Percentiles rank a stretch among this genome's conserved stretches.
Evolutionary conservation across 2,329 filamentous ascomycete species (phyloP).

Genomic region (Mycosphaerella arachidis): DNA sequence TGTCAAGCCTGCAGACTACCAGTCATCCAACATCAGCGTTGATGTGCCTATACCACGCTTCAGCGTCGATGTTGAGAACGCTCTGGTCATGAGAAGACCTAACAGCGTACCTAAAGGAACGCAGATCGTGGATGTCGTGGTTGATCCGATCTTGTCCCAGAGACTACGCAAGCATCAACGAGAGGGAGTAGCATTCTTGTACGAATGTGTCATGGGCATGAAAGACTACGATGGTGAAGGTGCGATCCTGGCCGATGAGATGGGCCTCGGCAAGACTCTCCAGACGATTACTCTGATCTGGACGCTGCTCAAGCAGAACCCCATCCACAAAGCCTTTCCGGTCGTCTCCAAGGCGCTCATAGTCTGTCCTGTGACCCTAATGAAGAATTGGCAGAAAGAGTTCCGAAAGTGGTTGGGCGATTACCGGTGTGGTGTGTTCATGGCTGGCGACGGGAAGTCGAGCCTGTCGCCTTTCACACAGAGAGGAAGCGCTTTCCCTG

Average conservation of each 20-base stretch:
- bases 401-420: conserved; percentile 70
- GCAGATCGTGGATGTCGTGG: conserved; percentile 66
- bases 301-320: conserved; percentile 69
- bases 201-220: conserved; percentile 73
- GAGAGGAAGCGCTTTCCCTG: conserved; percentile 60
- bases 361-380: conserved; percentile 67
- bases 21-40: conserved; percentile 40
- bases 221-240: conserved; percentile 61
- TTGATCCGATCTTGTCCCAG: conserved; percentile 62
- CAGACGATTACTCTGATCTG: conserved; percentile 68
- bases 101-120: conserved; percentile 53
- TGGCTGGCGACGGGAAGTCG: conserved; percentile 57
- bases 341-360: conserved; percentile 68
- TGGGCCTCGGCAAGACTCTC: conserved; percentile 70
- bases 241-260: conserved; percentile 69
- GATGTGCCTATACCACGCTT: conserved; percentile 58
- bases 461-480: conserved; percentile 62
- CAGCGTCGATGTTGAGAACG: conserved; percentile 55
- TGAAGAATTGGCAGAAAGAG: conserved; percentile 69
- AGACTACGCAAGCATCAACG: conserved; percentile 64
- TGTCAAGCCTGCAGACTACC: conserved; percentile 55
- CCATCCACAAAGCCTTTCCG: conserved; percentile 54
- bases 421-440: conserved; percentile 64
- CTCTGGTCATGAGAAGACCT: conserved; percentile 64
- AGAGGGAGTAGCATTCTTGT: conserved; percentile 66